These are phyloP conservation scores for Bipolaris oryzae DNA, from an alignment of 2,329 filamentous ascomycete species.

Conservation along the genomic window DNA sequence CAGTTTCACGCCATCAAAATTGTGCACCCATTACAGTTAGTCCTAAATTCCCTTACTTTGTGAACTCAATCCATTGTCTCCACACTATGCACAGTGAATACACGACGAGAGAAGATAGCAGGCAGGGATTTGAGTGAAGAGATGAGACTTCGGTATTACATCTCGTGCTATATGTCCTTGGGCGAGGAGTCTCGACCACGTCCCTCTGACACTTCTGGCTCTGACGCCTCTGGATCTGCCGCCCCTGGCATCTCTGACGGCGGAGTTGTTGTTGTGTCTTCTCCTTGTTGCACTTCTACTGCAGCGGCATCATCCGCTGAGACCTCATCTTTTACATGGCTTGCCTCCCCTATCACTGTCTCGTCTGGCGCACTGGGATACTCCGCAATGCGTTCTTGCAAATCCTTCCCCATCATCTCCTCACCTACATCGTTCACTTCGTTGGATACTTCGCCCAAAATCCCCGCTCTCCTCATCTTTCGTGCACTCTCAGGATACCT, in stretches of 20 bases:
- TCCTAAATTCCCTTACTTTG: not conserved
- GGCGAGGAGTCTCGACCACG: not conserved
- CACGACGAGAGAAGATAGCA: not conserved
- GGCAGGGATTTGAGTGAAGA: not conserved
- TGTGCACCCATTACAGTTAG: not conserved
- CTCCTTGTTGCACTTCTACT: not conserved
- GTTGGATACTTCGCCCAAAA: not conserved
- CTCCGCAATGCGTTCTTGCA: not conserved
- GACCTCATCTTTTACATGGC: not conserved
- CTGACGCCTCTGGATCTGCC: not conserved
- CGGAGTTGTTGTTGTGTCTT: not conserved
- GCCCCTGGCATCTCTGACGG: too few species aligned
- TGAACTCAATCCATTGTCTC: not conserved
- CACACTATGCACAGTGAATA: not conserved
- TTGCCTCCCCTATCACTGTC: not conserved
- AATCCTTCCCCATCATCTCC: not conserved
- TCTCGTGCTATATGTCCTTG: not conserved
- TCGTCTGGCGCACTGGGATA: not conserved
- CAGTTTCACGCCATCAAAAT: too few species aligned
- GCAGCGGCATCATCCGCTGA: not conserved
- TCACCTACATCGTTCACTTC: not conserved
- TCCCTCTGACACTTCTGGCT: not conserved
- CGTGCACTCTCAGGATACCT: constrained; percentile 23
- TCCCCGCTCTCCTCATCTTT: constrained; percentile 13
- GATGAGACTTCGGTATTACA: not conserved